Evolutionary conservation across 805 yeast species (phyloP), one percentile per base, ranked within the genome.

Genomic region (Ogataea populi-albae): DNA sequence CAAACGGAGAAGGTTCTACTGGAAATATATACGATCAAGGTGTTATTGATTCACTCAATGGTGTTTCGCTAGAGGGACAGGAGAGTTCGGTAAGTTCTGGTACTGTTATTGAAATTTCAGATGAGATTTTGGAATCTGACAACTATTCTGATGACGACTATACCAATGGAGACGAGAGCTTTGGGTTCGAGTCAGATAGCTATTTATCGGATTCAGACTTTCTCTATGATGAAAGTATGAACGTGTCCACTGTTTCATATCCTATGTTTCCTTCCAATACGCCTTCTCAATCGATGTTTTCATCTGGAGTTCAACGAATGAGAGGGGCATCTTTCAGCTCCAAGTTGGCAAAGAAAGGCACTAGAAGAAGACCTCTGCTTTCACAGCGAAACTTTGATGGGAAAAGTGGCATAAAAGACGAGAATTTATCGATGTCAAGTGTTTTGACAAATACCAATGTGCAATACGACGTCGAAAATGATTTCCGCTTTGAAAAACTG

Each of bases 171-270:
- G 40, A 35, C 4, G 45, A 31, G 26, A 39, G 32, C 4, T 39
- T 38, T 22, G 47, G 41, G 18, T 45, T 56, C 16, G 62, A 55
- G 22, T 55, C 58, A 1, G 64, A 55, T 28, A 55, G 55, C 29
- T 54, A 45, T 22, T 32, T 54, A 4, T 43, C 49, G 16, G 57
- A 57, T 26, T 56, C 58, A 4, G 45, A 31, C 14, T 39, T 47
- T 21, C 16, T 45, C 6, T 47, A 43, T 0, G 55, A 46, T 10
- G 55, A 45, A 5, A 49, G 47, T 29, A 19, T 40, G 6, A 37
- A 34, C 12, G 41, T 14, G 7, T 22, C 26, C n/a, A 10, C 33
- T 16, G 22, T 24, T 27, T 19, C 40, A 4, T 30, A 28, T 20
- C n/a, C n/a, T n/a, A n/a, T n/a, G n/a, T n/a, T n/a, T n/a, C n/a